Conservation (phyloP, 164 flowering plant species). For the Santalum album region DNA sequence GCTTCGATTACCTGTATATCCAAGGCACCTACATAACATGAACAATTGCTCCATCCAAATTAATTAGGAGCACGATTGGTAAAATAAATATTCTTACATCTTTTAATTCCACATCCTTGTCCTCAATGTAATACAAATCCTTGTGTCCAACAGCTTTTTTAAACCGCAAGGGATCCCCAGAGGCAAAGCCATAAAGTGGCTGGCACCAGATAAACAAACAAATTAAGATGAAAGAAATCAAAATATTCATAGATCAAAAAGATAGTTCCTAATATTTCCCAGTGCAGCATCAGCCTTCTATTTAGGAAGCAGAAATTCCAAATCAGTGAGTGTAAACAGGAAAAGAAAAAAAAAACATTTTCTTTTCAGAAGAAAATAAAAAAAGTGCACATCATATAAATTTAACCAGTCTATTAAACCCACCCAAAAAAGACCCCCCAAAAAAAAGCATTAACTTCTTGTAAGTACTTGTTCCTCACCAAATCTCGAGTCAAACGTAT, state of each 20-base stretch:
- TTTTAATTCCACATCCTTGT: slow-evolving; percentile 85
- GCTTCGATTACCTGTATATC: slow-evolving; percentile 75
- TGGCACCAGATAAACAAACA: slow-evolving; percentile 20
- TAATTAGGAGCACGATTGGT: neutral
- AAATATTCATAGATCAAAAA: neutral
- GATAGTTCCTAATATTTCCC: neutral
- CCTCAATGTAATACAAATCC: slow-evolving; percentile 82
- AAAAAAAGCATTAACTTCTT: too few species aligned
- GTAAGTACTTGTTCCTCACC: too few species aligned
- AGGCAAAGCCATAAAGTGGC: slow-evolving; percentile 90
- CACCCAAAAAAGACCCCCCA: too few species aligned
- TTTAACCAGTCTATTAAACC: too few species aligned
- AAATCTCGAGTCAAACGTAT: too few species aligned
- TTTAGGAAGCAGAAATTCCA: too few species aligned
- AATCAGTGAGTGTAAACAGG: too few species aligned
- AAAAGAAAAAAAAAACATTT: too few species aligned
- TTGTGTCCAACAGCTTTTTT: slow-evolving; percentile 79
- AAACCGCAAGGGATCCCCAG: slow-evolving; percentile 68
- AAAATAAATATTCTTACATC: slow-evolving; percentile 39
- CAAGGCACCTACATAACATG: slow-evolving; percentile 5
- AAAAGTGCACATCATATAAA: too few species aligned
- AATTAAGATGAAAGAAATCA: neutral
- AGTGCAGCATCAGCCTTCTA: too few species aligned
- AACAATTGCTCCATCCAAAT: neutral
- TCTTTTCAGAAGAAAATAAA: too few species aligned